Evolutionary conservation across 2,329 filamentous ascomycete species (phyloP).

Genomic region (Ampelomyces quisqualis): DNA sequence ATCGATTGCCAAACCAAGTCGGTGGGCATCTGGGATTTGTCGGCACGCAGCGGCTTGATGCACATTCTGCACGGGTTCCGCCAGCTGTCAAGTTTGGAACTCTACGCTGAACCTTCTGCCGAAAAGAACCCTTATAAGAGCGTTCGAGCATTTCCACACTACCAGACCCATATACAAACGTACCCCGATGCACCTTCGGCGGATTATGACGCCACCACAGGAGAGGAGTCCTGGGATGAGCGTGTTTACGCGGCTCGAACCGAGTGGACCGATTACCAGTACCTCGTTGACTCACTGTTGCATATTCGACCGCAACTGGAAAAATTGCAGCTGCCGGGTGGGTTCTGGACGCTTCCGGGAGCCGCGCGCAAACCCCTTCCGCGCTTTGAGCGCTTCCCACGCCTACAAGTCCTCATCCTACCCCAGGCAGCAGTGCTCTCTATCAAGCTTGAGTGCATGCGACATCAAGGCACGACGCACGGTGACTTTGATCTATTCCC

Average conservation of each 20-base stretch:
- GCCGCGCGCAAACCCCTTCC: conserved; percentile 16
- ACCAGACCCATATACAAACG: conserved; percentile 17
- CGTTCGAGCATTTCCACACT: conserved; percentile 13
- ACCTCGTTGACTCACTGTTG: conserved; percentile 8
- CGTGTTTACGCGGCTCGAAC: conserved; percentile 16
- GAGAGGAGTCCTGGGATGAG: conserved; percentile 6
- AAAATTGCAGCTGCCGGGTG: conserved; percentile 12
- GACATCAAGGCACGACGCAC: conserved; percentile 1
- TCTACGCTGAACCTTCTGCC: conserved; percentile 14
- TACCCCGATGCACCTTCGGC: conserved; percentile 5
- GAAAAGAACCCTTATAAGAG: conserved; percentile 16
- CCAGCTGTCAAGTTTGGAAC: conserved; percentile 6
- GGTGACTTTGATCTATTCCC: conserved; percentile 16
- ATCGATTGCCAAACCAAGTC: conserved; percentile 16
- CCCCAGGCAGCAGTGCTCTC: conserved; percentile 17
- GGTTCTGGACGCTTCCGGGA: conserved; percentile 20
- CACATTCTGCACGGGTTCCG: conserved; percentile 7
- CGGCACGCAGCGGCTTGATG: conserved; percentile 2
- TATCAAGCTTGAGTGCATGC: conserved; percentile 19
- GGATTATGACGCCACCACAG: not conserved
- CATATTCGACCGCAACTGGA: conserved; percentile 10
- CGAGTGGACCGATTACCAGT: conserved; percentile 18
- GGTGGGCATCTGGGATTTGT: conserved; percentile 10
- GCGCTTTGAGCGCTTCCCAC: conserved; percentile 9
- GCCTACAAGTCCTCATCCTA: conserved; percentile 6